Evolutionary conservation across 331 rosid genomes (phyloP).

Genomic region (Pyracantha coccinea): DNA sequence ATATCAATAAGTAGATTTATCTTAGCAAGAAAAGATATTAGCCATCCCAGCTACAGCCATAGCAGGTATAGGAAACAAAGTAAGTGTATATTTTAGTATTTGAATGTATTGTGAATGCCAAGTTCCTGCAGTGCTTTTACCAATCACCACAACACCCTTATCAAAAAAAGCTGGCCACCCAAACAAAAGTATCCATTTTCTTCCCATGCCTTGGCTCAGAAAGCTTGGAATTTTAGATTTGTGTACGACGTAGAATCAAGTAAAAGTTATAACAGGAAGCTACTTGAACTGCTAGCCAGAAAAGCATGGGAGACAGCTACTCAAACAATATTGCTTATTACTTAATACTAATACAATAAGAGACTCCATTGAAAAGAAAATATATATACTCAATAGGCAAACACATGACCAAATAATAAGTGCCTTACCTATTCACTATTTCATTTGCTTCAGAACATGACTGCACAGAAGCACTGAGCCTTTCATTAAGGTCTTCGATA

Average conservation of each 20-base stretch:
- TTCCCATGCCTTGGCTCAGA: no score
- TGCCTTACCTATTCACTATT: constrained; percentile 60
- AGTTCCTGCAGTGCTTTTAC: no score
- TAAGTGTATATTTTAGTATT: background rate
- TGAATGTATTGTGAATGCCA: background rate
- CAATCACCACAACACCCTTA: no score
- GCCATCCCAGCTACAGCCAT: background rate
- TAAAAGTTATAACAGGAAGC: background rate
- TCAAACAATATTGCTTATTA: background rate
- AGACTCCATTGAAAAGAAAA: background rate
- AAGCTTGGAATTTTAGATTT: no score
- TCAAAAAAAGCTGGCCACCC: no score
- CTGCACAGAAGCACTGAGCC: constrained; percentile 73
- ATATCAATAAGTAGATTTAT: background rate
- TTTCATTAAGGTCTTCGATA: constrained; percentile 69
- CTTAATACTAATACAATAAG: background rate
- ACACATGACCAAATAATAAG: constrained; percentile 8
- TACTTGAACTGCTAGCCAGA: background rate
- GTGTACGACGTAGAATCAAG: no score
- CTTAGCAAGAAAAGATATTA: background rate
- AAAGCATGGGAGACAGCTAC: background rate
- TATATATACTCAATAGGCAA: background rate
- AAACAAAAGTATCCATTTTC: no score
- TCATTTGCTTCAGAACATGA: constrained; percentile 86
- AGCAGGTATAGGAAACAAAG: background rate